Evolutionary conservation across 192 early-diverging fungal species (phyloP), one percentile per base, ranked within the genome.

Genomic region (Geosiphon pyriformis): DNA sequence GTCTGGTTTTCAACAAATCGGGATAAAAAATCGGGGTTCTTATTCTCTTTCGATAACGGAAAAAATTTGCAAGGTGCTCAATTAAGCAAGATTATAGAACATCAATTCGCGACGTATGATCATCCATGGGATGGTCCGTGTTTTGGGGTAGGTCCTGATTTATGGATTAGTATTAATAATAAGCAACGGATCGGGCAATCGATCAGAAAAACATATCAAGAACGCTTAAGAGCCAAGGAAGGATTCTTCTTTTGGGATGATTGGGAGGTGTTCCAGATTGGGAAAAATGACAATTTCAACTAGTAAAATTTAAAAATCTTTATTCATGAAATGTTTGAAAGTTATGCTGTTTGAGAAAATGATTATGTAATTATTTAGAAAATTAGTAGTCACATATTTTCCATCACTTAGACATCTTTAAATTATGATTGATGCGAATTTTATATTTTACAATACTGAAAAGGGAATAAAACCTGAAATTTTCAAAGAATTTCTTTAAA

Each of bases 141-240:
- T 62, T 62, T 62, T 49, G 60, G 60, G 20, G 30, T 46, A n/a
- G 60, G 60, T 4, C 60, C 60, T 18, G 60, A 62, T 20, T 23
- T 62, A 20, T 62, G 46, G 27, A 49, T 12, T 48, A 32, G 46
- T 22, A 4, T 17, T 49, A 31, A 22, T 20, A 15, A 15, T 10
- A 15, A 15, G 37, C 22, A 62, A 49, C 35, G 27, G 11, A 49
- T 62, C 27, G 60, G 60, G 4, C 22, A 50, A n/a, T 12, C 26
- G 17, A n/a, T n/a, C 8, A 26, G 22, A 4, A 46, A 48, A 32
- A 27, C 35, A 20, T 62, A 62, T 50, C 22, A 46, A 31, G 8
- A 20, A 49, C 3, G 26, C 20, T 23, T 62, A 10, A 29, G 27
- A 1, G 46, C 20, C n/a, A 33, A 4, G 0, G n/a, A 22, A 7